A percentile compares a stretch with the other conserved stretches of the same genome.
These are phyloP conservation scores for Penicillium samsonianum DNA, from an alignment of 495 filamentous ascomycete species.

Conservation along the genomic window DNA sequence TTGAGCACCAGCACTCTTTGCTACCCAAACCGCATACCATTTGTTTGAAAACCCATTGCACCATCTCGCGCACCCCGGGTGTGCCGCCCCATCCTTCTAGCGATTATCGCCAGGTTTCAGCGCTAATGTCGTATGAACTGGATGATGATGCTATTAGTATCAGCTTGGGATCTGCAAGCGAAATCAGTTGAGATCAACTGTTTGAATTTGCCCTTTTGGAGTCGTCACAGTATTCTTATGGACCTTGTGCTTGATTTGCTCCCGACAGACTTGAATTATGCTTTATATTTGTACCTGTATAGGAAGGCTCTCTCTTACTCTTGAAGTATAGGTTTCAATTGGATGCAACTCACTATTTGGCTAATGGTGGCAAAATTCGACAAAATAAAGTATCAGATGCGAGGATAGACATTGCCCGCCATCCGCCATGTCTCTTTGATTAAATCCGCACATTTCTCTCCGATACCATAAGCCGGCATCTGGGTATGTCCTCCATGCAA, in stretches of 20 bases:
- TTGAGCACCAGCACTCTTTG: slow-evolving; percentile 28
- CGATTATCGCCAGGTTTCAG: background rate
- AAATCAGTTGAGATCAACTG: slow-evolving; percentile 4
- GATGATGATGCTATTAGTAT: slow-evolving; percentile 9
- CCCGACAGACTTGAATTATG: background rate
- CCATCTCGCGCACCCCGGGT: slow-evolving; percentile 12
- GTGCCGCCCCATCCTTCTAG: background rate
- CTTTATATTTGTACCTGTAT: slow-evolving; percentile 4
- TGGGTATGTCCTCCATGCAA: slow-evolving; percentile 58
- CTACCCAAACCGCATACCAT: slow-evolving; percentile 17
- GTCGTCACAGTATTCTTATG: slow-evolving; percentile 5
- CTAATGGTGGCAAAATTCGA: background rate
- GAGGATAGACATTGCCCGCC: slow-evolving; percentile 24
- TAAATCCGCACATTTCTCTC: slow-evolving; percentile 59
- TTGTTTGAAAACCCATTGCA: slow-evolving; percentile 21
- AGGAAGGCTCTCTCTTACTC: background rate
- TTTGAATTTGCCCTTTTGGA: background rate
- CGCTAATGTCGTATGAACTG: background rate
- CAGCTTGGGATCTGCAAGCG: slow-evolving; percentile 11
- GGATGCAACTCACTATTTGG: background rate
- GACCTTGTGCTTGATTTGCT: background rate
- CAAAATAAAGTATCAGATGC: slow-evolving; percentile 13
- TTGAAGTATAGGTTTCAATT: background rate
- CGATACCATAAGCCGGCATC: slow-evolving; percentile 61
- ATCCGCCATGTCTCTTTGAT: slow-evolving; percentile 49